These are phyloP conservation scores for Saccharomyces pastorianus DNA, from an alignment of 1,139 yeast species.

Conservation along the genomic window DNA sequence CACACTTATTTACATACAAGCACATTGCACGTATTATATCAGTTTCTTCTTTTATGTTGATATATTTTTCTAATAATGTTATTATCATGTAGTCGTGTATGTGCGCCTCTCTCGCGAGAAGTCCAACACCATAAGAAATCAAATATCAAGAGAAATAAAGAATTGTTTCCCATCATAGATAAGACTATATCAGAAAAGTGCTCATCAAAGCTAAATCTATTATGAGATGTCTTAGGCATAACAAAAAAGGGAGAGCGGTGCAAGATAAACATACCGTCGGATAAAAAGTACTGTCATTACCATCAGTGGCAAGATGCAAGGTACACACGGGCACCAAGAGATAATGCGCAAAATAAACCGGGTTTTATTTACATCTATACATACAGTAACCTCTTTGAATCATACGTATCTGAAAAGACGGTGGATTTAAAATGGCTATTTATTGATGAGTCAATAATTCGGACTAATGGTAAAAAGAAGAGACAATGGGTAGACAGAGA, in stretches of 20 bases:
- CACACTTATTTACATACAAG: neutral
- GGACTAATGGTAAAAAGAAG: constrained; percentile 6
- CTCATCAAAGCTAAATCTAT: neutral
- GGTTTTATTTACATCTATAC: constrained; percentile 30
- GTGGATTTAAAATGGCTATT: constrained; percentile 20
- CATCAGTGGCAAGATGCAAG: constrained; percentile 15
- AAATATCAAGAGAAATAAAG: neutral
- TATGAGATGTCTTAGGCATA: constrained; percentile 25
- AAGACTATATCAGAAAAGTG: neutral
- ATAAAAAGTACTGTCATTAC: constrained; percentile 13
- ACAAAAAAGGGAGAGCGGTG: constrained; percentile 21
- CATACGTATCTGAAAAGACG: constrained; percentile 7
- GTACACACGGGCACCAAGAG: neutral
- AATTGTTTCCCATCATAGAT: neutral
- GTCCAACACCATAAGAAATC: neutral
- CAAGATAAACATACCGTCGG: constrained; percentile 8
- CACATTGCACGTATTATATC: neutral
- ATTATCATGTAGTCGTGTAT: neutral
- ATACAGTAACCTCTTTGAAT: constrained; percentile 21
- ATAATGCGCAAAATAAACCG: constrained; percentile 5
- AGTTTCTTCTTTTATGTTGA: neutral
- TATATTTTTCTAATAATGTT: neutral
- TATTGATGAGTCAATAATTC: constrained; percentile 20
- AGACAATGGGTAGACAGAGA: constrained; percentile 16
- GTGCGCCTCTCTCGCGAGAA: neutral